A percentile compares a stretch with the other conserved stretches of the same genome.
phyloP scores from a whole-genome alignment of 768 basidiomycete genomes.

The Leccinum arenicola region DNA sequence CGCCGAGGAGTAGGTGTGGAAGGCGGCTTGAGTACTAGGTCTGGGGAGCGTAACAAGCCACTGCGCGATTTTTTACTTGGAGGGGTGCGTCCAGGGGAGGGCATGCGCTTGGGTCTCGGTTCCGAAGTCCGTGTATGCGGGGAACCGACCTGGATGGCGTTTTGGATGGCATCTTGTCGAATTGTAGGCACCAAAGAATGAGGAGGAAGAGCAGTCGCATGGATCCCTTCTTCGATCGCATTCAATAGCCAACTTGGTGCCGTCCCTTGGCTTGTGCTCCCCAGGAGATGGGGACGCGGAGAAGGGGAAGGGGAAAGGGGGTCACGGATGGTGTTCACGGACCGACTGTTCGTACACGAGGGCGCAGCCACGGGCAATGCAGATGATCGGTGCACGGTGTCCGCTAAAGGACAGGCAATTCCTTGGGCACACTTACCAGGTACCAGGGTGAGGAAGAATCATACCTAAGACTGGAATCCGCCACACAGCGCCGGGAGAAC shows the following conservation, averaged over 20 bases:
- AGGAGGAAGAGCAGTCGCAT: not conserved
- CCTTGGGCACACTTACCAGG: slow-evolving; percentile 9
- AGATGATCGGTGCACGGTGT: not conserved
- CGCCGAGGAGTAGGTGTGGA: not conserved
- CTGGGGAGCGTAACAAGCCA: not conserved
- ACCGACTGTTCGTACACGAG: not conserved
- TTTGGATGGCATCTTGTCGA: not conserved
- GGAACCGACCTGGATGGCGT: not conserved
- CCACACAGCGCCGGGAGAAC: slow-evolving; percentile 9
- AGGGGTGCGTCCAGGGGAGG: slow-evolving; percentile 4
- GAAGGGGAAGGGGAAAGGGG: not conserved
- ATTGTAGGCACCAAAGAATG: not conserved
- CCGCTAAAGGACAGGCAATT: slow-evolving; percentile 6
- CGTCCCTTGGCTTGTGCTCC: not conserved
- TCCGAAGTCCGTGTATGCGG: slow-evolving; percentile 10
- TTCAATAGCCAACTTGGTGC: slow-evolving; percentile 8
- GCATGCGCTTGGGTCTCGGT: slow-evolving; percentile 2
- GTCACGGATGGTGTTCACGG: not conserved
- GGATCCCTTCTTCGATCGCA: slow-evolving; percentile 1
- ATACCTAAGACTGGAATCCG: slow-evolving; percentile 15
- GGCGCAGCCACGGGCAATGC: not conserved
- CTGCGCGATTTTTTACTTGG: not conserved
- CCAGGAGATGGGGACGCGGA: not conserved
- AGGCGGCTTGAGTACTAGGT: not conserved
- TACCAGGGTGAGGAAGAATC: not conserved